Evolutionary conservation across 345 rosid species (phyloP), one percentile per base, ranked within the genome.

Genomic region (Sapria himalayana): DNA sequence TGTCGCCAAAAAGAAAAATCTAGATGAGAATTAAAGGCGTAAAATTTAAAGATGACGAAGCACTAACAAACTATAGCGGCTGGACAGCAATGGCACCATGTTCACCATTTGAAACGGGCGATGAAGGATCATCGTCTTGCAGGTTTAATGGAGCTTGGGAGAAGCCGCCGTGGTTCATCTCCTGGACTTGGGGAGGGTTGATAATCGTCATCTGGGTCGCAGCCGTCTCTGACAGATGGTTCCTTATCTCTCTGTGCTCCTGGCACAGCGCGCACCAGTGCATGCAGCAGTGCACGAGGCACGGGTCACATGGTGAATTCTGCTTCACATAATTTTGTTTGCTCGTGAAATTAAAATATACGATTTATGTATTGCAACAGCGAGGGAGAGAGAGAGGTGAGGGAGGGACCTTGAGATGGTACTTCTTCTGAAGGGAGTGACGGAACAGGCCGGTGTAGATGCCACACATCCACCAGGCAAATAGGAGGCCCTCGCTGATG

Each of bases 211-310:
- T 52, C 10, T 65, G 52, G 23, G 41, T 51, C 4, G 15, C 57
- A 17, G 61, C 46, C 35, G 62, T 55, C 3, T 72, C 79, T 17
- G 81, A 67, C 12, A 85, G 58, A 64, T 66, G 92, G 65, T 72
- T 78, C 73, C 35, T 86, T 81, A 76, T 76, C 72, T 86, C 92
- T 25, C 94, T 67, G 53, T 76, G 85, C 61, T 86, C 94, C 50
- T 86, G 92, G 50, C 97, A 81, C 55, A 86, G 33, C 4, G 97
- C 97, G 52, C 92, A 78, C 86, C 92, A 78, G 14, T 85, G 92
- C 64, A 85, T 39, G 60, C 80, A 77, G 45, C 92, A 78, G 38
- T 85, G 92, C 37, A 78, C 94, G 48, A 73, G 37, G 58, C 92
- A 78, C 4, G 81, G 89, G 36, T 78, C 78, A 25, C 94, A 86